A percentile compares a stretch with the other conserved stretches of the same genome.
Evolutionary conservation across 1,139 yeast species (phyloP).

Genomic region (Geotrichum histeridarum): DNA sequence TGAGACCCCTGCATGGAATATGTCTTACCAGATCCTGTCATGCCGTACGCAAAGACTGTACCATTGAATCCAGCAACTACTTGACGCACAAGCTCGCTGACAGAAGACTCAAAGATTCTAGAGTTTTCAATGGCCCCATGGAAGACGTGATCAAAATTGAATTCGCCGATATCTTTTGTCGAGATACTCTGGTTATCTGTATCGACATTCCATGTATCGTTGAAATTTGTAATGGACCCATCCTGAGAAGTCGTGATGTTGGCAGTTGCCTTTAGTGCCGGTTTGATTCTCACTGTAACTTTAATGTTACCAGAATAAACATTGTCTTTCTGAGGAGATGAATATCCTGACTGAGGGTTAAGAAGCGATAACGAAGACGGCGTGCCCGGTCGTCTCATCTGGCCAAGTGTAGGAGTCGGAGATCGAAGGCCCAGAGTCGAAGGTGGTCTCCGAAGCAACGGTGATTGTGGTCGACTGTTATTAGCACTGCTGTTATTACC

Average conservation of each 20-base stretch:
- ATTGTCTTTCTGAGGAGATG: slow-evolving; percentile 1
- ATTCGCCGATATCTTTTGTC: slow-evolving; percentile 41
- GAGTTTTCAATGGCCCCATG: slow-evolving; percentile 45
- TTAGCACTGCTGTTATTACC: slow-evolving; percentile 7
- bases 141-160: slow-evolving; percentile 74
- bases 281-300: slow-evolving; percentile 37
- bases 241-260: slow-evolving; percentile 6
- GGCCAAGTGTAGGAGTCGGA: slow-evolving; percentile 26
- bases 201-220: slow-evolving; percentile 29
- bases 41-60: slow-evolving; percentile 88
- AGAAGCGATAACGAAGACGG: slow-evolving; percentile 21
- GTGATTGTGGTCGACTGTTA: slow-evolving; percentile 31
- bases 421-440: slow-evolving; percentile 31
- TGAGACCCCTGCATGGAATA: slow-evolving; percentile 79
- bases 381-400: slow-evolving; percentile 24
- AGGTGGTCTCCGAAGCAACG: slow-evolving; percentile 30
- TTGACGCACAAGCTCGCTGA: slow-evolving; percentile 56
- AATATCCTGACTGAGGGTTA: background rate
- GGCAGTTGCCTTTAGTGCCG: slow-evolving; percentile 22
- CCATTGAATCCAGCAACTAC: slow-evolving; percentile 80
- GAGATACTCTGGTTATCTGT: slow-evolving; percentile 24
- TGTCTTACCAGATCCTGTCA: slow-evolving; percentile 96
- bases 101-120: slow-evolving; percentile 58
- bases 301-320: slow-evolving; percentile 36
- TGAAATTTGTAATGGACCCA: slow-evolving; percentile 14